Evolutionary conservation across 108 stramenopile species (phyloP).

Genomic region (Pseudonitzschia pungens): DNA sequence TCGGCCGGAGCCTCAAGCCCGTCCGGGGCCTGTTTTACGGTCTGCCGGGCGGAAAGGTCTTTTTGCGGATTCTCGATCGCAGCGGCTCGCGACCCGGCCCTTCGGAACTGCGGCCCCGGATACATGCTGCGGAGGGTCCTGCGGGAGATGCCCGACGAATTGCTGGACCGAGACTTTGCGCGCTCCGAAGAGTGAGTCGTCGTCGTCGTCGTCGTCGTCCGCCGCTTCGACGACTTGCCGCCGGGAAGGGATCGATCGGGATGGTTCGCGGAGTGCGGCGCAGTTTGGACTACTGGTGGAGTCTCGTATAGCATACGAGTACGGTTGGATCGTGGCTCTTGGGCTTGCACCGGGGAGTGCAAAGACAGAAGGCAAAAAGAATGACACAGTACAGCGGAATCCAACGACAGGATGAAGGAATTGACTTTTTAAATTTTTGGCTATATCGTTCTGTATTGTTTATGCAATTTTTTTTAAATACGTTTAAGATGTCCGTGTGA

Average conservation of each 20-base stretch:
- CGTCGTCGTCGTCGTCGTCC: no score
- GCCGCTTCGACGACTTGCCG: no score
- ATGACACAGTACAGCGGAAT: no score
- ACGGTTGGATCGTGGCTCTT: no score
- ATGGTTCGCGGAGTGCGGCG: no score
- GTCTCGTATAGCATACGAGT: no score
- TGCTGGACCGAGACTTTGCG: slow-evolving; percentile 46
- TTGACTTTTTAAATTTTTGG: no score
- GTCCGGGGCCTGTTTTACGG: slow-evolving; percentile 56
- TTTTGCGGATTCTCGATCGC: slow-evolving; percentile 44
- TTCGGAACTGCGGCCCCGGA: slow-evolving; percentile 74
- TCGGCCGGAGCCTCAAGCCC: slow-evolving; percentile 57
- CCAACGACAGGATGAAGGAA: no score
- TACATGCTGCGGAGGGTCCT: slow-evolving; percentile 61
- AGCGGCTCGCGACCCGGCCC: slow-evolving; percentile 40
- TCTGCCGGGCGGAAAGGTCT: slow-evolving; percentile 35
- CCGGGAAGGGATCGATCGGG: no score
- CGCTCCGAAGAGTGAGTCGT: slow-evolving; percentile 16
- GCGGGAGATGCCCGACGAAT: slow-evolving; percentile 25
- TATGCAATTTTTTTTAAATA: background rate
- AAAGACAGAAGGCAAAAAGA: no score
- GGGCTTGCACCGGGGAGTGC: no score
- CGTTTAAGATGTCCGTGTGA: background rate
- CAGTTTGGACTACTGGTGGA: no score
- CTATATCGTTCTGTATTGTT: background rate